Conservation (phyloP, 192 early-diverging fungal genomes). For the Glomus cerebriforme region DNA sequence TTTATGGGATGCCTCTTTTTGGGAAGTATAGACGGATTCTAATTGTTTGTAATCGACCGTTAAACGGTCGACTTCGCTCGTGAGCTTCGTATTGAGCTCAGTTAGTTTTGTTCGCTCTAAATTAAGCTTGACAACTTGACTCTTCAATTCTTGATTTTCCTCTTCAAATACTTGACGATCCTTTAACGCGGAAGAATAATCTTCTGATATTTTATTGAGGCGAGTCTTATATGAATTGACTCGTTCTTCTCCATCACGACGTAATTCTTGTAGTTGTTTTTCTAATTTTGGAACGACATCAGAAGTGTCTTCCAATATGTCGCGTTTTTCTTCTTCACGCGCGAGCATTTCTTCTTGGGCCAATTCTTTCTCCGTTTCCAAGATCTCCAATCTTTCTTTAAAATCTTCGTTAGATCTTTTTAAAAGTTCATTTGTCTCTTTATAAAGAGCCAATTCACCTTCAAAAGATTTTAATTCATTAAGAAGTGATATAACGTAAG, state of each 20-base stretch:
- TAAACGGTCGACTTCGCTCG: background rate
- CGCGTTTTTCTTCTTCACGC: background rate
- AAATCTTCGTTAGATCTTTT: background rate
- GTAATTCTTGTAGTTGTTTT: background rate
- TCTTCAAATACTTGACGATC: constrained; percentile 1
- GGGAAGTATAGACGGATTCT: background rate
- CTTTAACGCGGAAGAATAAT: background rate
- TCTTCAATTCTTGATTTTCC: background rate
- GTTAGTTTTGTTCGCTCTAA: background rate
- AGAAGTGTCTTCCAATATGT: background rate
- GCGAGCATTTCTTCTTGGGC: background rate
- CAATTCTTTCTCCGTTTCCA: background rate
- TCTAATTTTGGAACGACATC: background rate
- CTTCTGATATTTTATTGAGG: background rate
- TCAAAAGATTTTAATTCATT: background rate
- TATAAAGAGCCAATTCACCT: background rate
- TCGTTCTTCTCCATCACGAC: background rate
- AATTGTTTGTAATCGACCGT: background rate
- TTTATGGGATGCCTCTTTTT: background rate
- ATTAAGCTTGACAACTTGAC: background rate
- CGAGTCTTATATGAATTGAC: background rate
- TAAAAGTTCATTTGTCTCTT: background rate
- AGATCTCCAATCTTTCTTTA: background rate
- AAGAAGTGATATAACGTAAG: background rate
- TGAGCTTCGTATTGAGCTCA: background rate